Conservation (phyloP, 2,329 filamentous ascomycete genomes). For the Phialophora chinensis region DNA sequence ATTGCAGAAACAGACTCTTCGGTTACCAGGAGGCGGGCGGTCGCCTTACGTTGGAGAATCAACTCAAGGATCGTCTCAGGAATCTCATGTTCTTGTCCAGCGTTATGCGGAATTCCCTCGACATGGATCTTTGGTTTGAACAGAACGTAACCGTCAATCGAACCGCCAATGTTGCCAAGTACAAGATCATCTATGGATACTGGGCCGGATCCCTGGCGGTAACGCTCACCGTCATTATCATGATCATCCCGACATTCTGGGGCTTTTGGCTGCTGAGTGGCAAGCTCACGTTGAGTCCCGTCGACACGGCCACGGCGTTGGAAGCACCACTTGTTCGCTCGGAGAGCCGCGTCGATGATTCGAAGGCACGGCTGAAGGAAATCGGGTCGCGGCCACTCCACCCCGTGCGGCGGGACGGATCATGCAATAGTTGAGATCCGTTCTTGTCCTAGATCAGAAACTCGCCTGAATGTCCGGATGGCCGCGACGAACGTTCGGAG, state of each 20-base stretch:
- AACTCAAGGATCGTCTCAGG: neutral
- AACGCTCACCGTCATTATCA: constrained; percentile 6
- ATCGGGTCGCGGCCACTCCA: neutral
- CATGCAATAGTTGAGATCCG: neutral
- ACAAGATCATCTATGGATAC: constrained; percentile 6
- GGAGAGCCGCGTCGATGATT: constrained; percentile 24
- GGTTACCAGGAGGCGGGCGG: neutral
- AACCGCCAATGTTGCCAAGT: neutral
- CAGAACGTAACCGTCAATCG: neutral
- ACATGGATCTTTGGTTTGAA: neutral
- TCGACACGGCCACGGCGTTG: constrained; percentile 13
- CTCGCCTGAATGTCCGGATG: neutral
- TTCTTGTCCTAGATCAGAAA: too few species aligned
- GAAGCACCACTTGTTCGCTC: neutral
- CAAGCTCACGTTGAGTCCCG: constrained; percentile 9
- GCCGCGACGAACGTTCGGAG: neutral
- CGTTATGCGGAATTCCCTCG: neutral
- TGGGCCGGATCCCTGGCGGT: constrained; percentile 11
- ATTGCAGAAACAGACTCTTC: neutral
- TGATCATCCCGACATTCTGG: constrained; percentile 17
- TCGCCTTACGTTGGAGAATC: neutral
- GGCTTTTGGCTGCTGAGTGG: constrained; percentile 12
- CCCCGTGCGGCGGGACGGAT: neutral
- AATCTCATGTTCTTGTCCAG: constrained; percentile 9
- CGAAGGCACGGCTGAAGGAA: neutral